phyloP scores from a whole-genome alignment of 192 early-diverging fungal genomes.

The Kappamyces sp. region DNA sequence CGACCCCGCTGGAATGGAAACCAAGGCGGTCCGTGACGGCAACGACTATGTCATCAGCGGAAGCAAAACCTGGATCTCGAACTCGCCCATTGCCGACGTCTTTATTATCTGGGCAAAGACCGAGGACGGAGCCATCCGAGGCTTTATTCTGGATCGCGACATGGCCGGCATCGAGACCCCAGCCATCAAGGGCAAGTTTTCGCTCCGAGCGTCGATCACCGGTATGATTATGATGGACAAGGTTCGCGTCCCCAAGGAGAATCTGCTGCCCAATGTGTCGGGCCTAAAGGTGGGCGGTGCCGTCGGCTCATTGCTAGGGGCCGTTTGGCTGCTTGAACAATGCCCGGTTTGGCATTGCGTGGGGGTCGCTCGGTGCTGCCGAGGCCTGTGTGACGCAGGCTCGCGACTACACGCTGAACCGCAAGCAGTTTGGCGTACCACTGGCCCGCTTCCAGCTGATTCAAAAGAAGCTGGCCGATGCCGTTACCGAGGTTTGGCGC shows the following conservation, averaged over 20 bases:
- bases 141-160: slow-evolving; percentile 88
- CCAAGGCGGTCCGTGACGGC: slow-evolving; percentile 67
- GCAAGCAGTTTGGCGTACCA: slow-evolving; percentile 90
- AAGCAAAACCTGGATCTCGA: slow-evolving; percentile 98
- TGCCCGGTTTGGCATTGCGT: slow-evolving; percentile 92
- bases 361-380: slow-evolving; percentile 94
- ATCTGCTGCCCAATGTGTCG: slow-evolving; percentile 82
- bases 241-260: slow-evolving; percentile 84
- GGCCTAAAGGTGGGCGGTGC: slow-evolving; percentile 52
- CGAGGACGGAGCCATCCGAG: slow-evolving; percentile 81
- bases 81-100: slow-evolving; percentile 94
- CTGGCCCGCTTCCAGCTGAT: slow-evolving; percentile 90
- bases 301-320: slow-evolving; percentile 46
- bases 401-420: slow-evolving; percentile 80
- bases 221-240: slow-evolving; percentile 99
- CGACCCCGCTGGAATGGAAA: slow-evolving; percentile 92
- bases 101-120: slow-evolving; percentile 95
- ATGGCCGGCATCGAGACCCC: slow-evolving; percentile 88
- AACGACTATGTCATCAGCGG: slow-evolving; percentile 73
- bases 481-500: slow-evolving; percentile 64
- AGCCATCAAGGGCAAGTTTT: slow-evolving; percentile 91
- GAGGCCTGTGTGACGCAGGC: slow-evolving; percentile 86
- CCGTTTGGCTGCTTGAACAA: slow-evolving; percentile 98
- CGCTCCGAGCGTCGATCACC: slow-evolving; percentile 85
- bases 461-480: slow-evolving; percentile 95